Evolutionary conservation across 345 rosid genomes (phyloP).

Genomic region (Erucastrum elatum): DNA sequence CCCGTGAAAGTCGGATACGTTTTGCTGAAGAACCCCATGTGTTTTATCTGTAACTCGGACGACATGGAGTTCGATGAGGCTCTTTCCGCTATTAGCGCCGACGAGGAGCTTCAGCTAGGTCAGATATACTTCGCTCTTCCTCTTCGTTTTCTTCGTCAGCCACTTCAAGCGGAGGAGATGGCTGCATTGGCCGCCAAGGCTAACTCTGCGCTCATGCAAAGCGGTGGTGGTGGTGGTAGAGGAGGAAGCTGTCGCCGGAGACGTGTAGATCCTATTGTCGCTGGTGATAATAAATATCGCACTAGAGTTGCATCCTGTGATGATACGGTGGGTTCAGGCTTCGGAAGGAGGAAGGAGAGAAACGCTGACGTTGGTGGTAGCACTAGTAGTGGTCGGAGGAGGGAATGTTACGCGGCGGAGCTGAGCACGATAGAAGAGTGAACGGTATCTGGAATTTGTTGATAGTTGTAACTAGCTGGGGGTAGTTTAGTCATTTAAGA

Average conservation of each 20-base stretch:
- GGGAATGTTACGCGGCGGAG: slow-evolving; percentile 54
- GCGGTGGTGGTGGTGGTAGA: slow-evolving; percentile 9
- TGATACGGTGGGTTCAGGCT: slow-evolving; percentile 32
- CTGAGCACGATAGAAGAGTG: slow-evolving; percentile 75
- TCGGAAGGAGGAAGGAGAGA: slow-evolving; percentile 24
- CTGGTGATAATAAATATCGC: slow-evolving; percentile 30
- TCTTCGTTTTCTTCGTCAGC: slow-evolving; percentile 55
- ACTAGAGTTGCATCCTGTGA: slow-evolving; percentile 27
- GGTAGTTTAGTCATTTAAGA: slow-evolving; percentile 23
- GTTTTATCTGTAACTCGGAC: slow-evolving; percentile 90
- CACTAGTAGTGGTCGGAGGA: slow-evolving; percentile 39
- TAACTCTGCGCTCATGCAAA: slow-evolving; percentile 64
- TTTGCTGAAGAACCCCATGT: slow-evolving; percentile 53
- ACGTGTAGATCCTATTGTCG: slow-evolving; percentile 34
- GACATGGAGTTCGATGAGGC: slow-evolving; percentile 91
- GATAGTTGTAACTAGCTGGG: slow-evolving; percentile 32
- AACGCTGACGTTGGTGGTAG: slow-evolving; percentile 32
- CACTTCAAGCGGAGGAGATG: slow-evolving; percentile 82
- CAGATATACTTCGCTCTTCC: slow-evolving; percentile 89
- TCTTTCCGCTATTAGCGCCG: slow-evolving; percentile 58
- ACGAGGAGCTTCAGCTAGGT: slow-evolving; percentile 82
- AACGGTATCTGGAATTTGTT: slow-evolving; percentile 23
- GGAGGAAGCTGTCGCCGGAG: slow-evolving; percentile 28
- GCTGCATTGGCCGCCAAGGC: slow-evolving; percentile 99
- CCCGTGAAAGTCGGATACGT: slow-evolving; percentile 78